Evolutionary conservation across 2,329 filamentous ascomycete species (phyloP), one percentile per base, ranked within the genome.

Genomic region (Fusarium equiseti): DNA sequence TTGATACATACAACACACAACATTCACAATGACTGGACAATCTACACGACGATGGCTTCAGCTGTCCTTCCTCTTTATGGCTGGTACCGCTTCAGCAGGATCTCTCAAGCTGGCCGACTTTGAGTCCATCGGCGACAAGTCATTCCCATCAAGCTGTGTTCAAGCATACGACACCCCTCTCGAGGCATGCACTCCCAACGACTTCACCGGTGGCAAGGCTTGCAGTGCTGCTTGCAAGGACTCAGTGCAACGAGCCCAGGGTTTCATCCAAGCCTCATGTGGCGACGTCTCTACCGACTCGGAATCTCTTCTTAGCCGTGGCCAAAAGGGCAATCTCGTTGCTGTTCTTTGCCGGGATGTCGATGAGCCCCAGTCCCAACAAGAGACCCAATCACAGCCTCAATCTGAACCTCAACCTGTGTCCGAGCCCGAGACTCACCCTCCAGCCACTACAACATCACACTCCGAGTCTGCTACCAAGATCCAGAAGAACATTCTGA

Each of bases 111-210:
- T 85, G 29, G 79, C 81, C 48, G 79, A 79, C 69, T 82, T 85
- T 59, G 78, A 84, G 58, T 74, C 79, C 44, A 78, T 85, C 58
- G 74, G 77, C n/a, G 75, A 79, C 13, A 65, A 77, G n/a, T 72
- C 77, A 7, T 75, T 82, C 12, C 78, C 82, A 1, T 58, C 81
- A 38, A 70, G 68, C 44, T 86, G 84, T 69, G 74, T 80, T 16
- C 70, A 79, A 40, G 82, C 81, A 35, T 86, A 86, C 75, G 81
- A 82, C 68, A 75, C 76, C 8, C 79, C 79, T 8, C 79, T 86
- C 27, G 44, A 59, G n/a, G 77, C 78, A 52, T 86, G 84, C 72
- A 60, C 54, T 6, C 35, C 70, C 6, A 29, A 58, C 58, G 83
- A 75, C 31, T 75, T 85, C 69, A 84, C 84, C 27, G 58, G 58